phyloP scores from a whole-genome alignment of 192 early-diverging fungal species.

The Mortierella alpina region DNA sequence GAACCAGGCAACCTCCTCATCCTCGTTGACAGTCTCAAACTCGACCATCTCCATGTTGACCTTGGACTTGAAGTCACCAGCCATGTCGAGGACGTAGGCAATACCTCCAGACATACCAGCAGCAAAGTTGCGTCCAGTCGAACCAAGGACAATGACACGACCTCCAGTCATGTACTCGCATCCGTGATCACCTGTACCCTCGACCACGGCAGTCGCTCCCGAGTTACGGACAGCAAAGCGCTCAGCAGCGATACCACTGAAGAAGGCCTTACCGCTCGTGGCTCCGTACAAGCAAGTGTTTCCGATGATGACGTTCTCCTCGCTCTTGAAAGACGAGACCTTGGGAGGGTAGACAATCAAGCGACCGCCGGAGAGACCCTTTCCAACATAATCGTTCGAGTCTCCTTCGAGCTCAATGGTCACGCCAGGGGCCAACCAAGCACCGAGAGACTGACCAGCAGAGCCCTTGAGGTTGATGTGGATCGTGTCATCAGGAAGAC shows the following conservation, averaged over 20 bases:
- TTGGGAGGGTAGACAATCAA: conserved; percentile 93
- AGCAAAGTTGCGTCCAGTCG: conserved; percentile 96
- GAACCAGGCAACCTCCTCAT: conserved; percentile 81
- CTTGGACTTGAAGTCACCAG: conserved; percentile 70
- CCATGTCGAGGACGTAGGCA: conserved; percentile 88
- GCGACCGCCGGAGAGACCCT: conserved; percentile 95
- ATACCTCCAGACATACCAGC: conserved; percentile 99
- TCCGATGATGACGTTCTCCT: conserved; percentile 94
- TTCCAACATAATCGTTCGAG: conserved; percentile 99
- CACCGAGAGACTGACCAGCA: conserved; percentile 96
- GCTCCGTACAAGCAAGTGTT: conserved; percentile 99
- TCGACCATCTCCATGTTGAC: conserved; percentile 95
- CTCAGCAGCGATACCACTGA: conserved; percentile 95
- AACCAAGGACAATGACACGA: conserved; percentile 88
- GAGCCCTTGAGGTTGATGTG: conserved; percentile 88
- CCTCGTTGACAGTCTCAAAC: conserved; percentile 82
- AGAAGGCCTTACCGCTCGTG: conserved; percentile 89
- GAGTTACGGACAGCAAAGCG: conserved; percentile 98
- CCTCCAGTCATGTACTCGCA: conserved; percentile 99
- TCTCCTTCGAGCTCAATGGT: conserved; percentile 96
- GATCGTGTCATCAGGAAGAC: conserved; percentile 89
- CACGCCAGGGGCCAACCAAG: conserved; percentile 92
- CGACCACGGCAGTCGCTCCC: conserved; percentile 94
- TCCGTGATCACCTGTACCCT: conserved; percentile 98
- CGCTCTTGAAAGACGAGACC: conserved; percentile 77